Evolutionary conservation across 106 monocot genomes (phyloP).

Genomic region (Dendrobium catenatum): DNA sequence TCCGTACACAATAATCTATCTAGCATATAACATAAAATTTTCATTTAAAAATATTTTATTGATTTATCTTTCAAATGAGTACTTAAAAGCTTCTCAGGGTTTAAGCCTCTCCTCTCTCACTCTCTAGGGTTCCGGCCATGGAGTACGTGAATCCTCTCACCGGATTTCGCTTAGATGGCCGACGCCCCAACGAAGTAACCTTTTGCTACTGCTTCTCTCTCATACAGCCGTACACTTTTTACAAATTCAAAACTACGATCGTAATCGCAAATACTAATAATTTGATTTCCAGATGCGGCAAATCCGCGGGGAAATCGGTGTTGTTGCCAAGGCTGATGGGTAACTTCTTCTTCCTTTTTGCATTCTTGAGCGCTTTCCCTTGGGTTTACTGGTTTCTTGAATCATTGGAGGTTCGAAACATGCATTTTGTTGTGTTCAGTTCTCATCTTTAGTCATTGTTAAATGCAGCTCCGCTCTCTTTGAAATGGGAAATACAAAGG

Average conservation of each 20-base stretch:
- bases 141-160: constrained; percentile 74
- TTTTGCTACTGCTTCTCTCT: constrained; percentile 4
- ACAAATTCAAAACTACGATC: not conserved
- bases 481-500: constrained; percentile 98
- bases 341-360: constrained; percentile 12
- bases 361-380: not conserved
- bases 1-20: too few species aligned
- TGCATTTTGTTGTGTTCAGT: not conserved
- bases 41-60: too few species aligned
- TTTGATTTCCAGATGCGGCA: constrained; percentile 74
- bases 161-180: constrained; percentile 83
- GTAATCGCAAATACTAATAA: not conserved
- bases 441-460: not conserved
- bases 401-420: not conserved
- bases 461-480: constrained; percentile 74
- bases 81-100: too few species aligned
- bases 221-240: not conserved
- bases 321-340: constrained; percentile 77
- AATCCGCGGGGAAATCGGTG: constrained; percentile 74
- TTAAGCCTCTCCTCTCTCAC: too few species aligned
- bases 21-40: too few species aligned
- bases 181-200: constrained; percentile 73
- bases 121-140: constrained; percentile 26
- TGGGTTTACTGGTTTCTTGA: not conserved
- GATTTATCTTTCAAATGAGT: too few species aligned